These are phyloP conservation scores for Sarocladium oryzae DNA, from an alignment of 2,329 filamentous ascomycete species.

Conservation along the genomic window DNA sequence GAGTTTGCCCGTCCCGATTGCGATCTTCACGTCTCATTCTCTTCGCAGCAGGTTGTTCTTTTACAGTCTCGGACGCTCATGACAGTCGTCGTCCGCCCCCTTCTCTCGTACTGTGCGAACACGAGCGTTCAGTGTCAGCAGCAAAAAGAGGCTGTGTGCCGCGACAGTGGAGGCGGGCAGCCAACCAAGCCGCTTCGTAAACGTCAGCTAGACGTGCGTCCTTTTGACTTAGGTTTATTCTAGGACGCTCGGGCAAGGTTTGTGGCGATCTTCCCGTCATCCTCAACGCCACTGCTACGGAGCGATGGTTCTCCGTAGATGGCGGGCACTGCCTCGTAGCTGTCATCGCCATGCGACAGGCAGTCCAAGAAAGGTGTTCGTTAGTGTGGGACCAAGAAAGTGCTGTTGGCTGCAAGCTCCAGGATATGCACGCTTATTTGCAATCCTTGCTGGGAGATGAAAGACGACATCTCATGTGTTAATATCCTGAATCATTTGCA, in stretches of 20 bases:
- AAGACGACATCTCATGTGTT: neutral
- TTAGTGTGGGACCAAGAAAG: neutral
- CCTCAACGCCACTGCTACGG: neutral
- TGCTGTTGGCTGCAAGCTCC: neutral
- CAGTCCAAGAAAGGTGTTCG: no score
- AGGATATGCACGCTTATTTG: no score
- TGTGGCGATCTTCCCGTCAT: neutral
- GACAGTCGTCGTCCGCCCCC: no score
- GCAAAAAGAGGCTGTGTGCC: conserved; percentile 3
- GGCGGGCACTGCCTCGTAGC: conserved; percentile 4
- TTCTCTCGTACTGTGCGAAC: no score
- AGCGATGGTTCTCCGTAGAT: neutral
- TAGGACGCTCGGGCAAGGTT: neutral
- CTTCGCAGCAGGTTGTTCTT: no score
- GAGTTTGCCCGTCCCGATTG: neutral
- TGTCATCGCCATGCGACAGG: neutral
- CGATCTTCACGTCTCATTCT: no score
- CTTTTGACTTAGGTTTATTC: neutral
- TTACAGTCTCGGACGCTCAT: no score
- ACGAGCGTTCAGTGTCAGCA: no score
- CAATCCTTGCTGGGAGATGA: no score
- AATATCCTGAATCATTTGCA: no score
- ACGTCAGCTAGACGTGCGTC: conserved; percentile 8
- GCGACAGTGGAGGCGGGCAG: neutral
- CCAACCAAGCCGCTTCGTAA: neutral